Evolutionary conservation across 768 basidiomycete genomes (phyloP), one percentile per base, ranked within the genome.

Genomic region (Lentinula sp.): DNA sequence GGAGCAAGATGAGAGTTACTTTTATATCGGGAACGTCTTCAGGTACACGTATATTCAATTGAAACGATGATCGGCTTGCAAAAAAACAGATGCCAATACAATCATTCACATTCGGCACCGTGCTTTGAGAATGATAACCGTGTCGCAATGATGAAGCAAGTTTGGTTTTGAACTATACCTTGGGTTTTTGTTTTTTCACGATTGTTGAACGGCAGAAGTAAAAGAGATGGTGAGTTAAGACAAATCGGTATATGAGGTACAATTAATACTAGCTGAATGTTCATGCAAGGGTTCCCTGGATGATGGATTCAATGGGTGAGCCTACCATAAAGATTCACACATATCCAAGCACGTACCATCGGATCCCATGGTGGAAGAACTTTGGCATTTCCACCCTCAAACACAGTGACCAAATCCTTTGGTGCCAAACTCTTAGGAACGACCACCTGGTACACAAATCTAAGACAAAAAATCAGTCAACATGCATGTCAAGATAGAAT

Each of bases 321-420:
- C 28, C 28, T 28, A 46, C 18, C 20, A 37, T 50, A 6, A 6
- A 50, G 1, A 12, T 18, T 51, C 3, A 53, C 4, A 6, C 6
- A n/a, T 23, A n/a, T 49, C 7, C 15, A n/a, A 61, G 51, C 12
- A 71, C 81, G 48, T 60, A 87, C 91, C 90, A 93, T 89, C 3
- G 92, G 91, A 72, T 98, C 95, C 94, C 94, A 98, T 36, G 90
- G 81, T 2, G 92, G 87, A n/a, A 97, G 76, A 28, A 91, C 85
- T 20, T 81, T 72, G 63, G 76, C 74, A 37, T 93, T 78, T 3
- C 80, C 85, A 8, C 78, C 71, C 66, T 98, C 93, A 61, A 83
- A 89, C 15, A 98, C 84, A 68, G 87, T 83, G 36, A 91, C 85
- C 59, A 95, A 88, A 39, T 93, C 87, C 72, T 84, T 88, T 13